Base-by-base conservation (phyloP, 192 early-diverging fungal genomes). In the Kickxella alabastrina region DNA sequence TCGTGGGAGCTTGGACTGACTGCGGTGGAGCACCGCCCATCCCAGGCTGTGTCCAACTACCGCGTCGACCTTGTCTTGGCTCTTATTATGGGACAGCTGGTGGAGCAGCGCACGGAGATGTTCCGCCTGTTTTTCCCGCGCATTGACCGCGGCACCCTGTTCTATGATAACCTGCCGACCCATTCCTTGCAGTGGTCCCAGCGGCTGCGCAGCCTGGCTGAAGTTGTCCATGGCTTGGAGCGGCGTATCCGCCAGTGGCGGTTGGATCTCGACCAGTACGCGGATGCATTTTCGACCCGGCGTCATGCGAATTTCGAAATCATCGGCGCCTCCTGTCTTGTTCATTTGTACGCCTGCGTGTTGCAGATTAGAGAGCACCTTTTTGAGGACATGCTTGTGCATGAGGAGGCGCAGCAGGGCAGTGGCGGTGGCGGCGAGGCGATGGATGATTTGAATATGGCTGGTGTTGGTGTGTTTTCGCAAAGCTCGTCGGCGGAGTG, bases 121-220 rank as follows among this genome's bases (percentile, higher is more conserved):
- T 75, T 75, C 57, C 59, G 72, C 25, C 21, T 68, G 43, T 75
- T 75, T 52, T 75, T 75, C 26, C 72, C 72, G 12, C 72, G 72
- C 24, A 60, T 75, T 15, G 65, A 75, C 42, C 52, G 57, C 27
- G 72, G 72, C 43, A 75, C 72, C 0, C 42, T 75, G 52, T 68
- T 75, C 44, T 62, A 75, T 54, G 72, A 75, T 37, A 75, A 75
- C 52, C 52, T 68, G 41, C 65, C 72, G 1, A 75, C 72, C 2
- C 72, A 75, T n/a, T 44, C 65, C 43, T 27, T 63, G 38, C 40
- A 25, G 15, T 75, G 72, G 72, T 4, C 36, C 0, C 43, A 21
- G 7, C 50, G 72, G 0, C 61, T 75, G 17, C 40, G 23, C 4
- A 34, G 56, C 2, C 49, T 75, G 24, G 35, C 26, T 21, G 65